Evolutionary conservation across 352 stramenopile genomes (phyloP), one percentile per base, ranked within the genome.

Genomic region (Globisporangium paddicum): DNA sequence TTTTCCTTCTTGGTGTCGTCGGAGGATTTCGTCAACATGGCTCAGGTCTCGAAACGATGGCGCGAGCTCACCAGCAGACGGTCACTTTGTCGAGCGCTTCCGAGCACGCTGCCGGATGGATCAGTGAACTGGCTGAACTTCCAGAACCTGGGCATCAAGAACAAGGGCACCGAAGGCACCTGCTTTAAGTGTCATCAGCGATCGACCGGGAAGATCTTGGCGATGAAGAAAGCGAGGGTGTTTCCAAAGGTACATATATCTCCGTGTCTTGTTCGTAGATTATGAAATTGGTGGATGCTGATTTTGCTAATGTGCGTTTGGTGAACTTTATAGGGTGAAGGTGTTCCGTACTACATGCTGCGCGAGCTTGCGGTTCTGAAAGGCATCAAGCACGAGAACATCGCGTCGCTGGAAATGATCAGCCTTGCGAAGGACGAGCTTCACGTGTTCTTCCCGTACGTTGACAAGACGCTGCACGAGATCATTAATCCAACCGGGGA

Each of bases 301-400:
- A 41, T 32, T 59, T 3, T 60, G n/a, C 35, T 11, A 11, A 9
- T 38, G 30, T 62, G n/a, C 26, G 25, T 55, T 44, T 47, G 4
- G 7, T 38, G 9, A 26, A 26, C 19, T 19, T 41, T 2, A 6
- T 40, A 93, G 74, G 89, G 88, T 35, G 89, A 97, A 75, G 89
- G 89, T 34, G 86, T 97, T 18, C 89, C 89, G n/a, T 97, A 97
- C 57, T 97, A 97, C 62, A 97, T 96, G 89, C 73, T 97, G 10
- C 73, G 89, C 48, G 89, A 97, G 56, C 59, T 97, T 26, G 87
- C 89, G 13, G 89, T 96, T 25, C 60, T 97, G 11, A 89, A 92
- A 49, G 85, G 87, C 21, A 90, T 97, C 59, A 76, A 82, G 51
- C 89, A 97, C 44, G 82, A 89, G 40, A 77, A 97, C 70, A 96